phyloP scores from a whole-genome alignment of 345 rosid genomes.

The Hibiscus trionum region DNA sequence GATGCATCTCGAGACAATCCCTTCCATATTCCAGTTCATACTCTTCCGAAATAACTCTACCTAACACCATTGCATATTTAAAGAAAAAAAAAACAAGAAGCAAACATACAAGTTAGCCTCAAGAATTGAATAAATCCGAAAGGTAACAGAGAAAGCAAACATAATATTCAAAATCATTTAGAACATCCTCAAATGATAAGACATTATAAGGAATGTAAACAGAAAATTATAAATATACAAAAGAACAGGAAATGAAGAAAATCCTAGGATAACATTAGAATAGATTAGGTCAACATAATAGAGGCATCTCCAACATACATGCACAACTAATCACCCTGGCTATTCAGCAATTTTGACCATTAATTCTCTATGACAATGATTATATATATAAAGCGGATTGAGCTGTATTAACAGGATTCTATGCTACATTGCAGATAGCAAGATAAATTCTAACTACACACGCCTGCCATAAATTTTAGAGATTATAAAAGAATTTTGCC shows the following conservation, averaged over 20 bases:
- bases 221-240: background rate
- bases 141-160: background rate
- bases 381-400: background rate
- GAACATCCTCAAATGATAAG: background rate
- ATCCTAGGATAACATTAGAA: background rate
- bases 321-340: background rate
- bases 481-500: background rate
- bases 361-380: background rate
- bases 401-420: background rate
- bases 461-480: background rate
- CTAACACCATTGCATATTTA: slow-evolving; percentile 26
- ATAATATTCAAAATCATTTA: background rate
- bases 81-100: background rate
- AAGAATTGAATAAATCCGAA: background rate
- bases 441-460: background rate
- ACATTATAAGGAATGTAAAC: background rate
- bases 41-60: slow-evolving; percentile 78
- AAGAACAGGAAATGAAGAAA: background rate
- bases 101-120: background rate
- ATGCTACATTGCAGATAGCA: background rate
- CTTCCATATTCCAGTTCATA: slow-evolving; percentile 80
- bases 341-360: background rate
- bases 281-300: background rate
- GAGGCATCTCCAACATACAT: background rate
- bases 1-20: slow-evolving; percentile 89